Percentiles rank a stretch among this genome's conserved stretches.
Evolutionary conservation across 75 land plant species (phyloP).

Genomic region (Selaginella moellendorffii): DNA sequence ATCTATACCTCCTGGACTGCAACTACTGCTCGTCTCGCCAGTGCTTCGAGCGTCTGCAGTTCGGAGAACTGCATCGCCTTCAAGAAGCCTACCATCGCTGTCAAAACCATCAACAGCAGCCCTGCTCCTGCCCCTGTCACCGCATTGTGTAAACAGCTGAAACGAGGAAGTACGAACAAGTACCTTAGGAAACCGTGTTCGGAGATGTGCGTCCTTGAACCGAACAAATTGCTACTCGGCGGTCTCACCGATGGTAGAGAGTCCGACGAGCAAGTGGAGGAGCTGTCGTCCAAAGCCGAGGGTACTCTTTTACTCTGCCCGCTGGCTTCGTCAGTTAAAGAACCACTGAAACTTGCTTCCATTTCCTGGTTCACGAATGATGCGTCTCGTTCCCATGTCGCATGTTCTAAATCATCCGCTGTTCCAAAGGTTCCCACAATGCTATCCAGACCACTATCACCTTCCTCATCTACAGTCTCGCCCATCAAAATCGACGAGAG

Average conservation of each 20-base stretch:
- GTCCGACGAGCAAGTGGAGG: conserved; percentile 93
- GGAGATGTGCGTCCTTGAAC: too few species aligned
- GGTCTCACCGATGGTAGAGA: conserved; percentile 63
- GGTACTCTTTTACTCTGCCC: conserved; percentile 35
- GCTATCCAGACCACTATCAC: conserved; percentile 56
- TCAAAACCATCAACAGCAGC: conserved; percentile 19
- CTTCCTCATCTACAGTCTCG: conserved; percentile 50
- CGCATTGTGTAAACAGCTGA: conserved; percentile 1
- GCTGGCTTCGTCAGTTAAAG: conserved; percentile 14
- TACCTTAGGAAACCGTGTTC: background rate
- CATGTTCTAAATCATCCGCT: conserved; percentile 47
- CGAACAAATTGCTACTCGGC: too few species aligned
- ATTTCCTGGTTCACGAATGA: too few species aligned
- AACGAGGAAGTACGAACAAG: background rate
- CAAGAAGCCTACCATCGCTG: conserved; percentile 20
- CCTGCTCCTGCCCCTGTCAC: conserved; percentile 37
- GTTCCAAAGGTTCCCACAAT: conserved; percentile 36
- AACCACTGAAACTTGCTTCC: conserved; percentile 53
- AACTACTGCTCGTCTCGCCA: conserved; percentile 26
- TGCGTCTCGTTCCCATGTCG: conserved; percentile 64
- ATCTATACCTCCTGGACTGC: conserved; percentile 31
- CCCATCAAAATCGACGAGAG: conserved; percentile 7
- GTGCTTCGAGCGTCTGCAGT: conserved; percentile 11
- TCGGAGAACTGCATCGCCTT: conserved; percentile 22
- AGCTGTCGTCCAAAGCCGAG: conserved; percentile 72